phyloP scores from a whole-genome alignment of 306 rosid species.

The Trifolium pratense region DNA sequence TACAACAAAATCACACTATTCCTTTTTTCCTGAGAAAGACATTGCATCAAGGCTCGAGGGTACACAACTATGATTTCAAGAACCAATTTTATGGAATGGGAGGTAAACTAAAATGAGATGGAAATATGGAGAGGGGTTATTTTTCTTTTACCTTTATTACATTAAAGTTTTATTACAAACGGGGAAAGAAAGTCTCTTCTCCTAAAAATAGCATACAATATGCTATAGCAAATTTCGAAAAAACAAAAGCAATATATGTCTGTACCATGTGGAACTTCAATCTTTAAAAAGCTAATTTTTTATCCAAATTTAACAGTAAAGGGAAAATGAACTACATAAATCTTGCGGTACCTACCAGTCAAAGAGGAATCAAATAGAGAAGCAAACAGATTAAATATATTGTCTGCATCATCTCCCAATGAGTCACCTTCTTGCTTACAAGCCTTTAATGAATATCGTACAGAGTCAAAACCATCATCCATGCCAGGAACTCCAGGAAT shows the following conservation, averaged over 20 bases:
- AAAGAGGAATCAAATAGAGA: constrained; percentile 82
- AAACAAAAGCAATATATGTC: constrained; percentile 5
- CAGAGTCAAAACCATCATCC: constrained; percentile 62
- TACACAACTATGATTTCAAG: constrained; percentile 15
- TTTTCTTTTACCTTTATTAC: not conserved
- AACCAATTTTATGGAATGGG: constrained; percentile 20
- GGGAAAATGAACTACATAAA: constrained; percentile 15
- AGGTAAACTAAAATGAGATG: constrained; percentile 25
- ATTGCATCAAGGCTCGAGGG: not conserved
- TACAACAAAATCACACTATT: constrained; percentile 6
- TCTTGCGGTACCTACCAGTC: constrained; percentile 83
- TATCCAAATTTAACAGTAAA: constrained; percentile 30
- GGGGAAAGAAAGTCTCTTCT: constrained; percentile 10
- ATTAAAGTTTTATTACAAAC: constrained; percentile 2
- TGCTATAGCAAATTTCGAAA: constrained; percentile 27
- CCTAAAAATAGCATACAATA: constrained; percentile 27
- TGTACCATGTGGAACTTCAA: constrained; percentile 27
- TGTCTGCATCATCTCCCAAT: constrained; percentile 69
- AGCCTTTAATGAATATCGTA: constrained; percentile 62
- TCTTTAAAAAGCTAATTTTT: constrained; percentile 19
- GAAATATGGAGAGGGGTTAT: constrained; percentile 24
- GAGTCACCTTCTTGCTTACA: constrained; percentile 72
- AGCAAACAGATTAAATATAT: constrained; percentile 70
- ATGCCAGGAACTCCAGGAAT: constrained; percentile 54
- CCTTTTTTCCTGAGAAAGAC: not conserved